These are phyloP conservation scores for Saururus chinensis DNA, from an alignment of 164 flowering plant genomes.

Conservation along the genomic window DNA sequence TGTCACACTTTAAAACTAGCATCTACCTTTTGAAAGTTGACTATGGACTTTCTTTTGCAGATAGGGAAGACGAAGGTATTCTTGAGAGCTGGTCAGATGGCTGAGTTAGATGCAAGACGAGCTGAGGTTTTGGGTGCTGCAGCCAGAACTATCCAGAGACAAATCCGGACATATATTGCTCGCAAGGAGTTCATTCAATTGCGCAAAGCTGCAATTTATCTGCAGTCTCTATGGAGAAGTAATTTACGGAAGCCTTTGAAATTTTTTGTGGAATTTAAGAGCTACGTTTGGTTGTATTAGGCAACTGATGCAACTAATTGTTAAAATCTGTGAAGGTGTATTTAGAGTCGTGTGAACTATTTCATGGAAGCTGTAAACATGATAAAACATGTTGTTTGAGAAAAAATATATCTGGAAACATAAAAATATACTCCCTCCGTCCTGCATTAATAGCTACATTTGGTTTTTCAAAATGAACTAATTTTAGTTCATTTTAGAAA, in stretches of 20 bases:
- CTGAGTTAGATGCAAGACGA: slow-evolving; percentile 93
- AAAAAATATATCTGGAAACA: too few species aligned
- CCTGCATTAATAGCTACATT: too few species aligned
- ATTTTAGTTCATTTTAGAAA: too few species aligned
- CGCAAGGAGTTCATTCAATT: slow-evolving; percentile 66
- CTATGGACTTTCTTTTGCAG: slow-evolving; percentile 19
- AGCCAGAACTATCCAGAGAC: slow-evolving; percentile 82
- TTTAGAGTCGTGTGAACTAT: too few species aligned
- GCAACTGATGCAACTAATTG: background rate
- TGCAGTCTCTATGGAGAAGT: slow-evolving; percentile 91
- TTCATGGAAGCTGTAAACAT: too few species aligned
- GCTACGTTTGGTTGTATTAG: background rate
- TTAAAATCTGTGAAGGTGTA: too few species aligned
- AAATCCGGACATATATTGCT: slow-evolving; percentile 79
- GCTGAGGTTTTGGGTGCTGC: slow-evolving; percentile 90
- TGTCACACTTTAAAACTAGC: background rate
- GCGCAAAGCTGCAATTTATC: slow-evolving; percentile 70
- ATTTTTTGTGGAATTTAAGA: background rate
- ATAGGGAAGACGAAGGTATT: slow-evolving; percentile 92
- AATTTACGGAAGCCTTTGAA: background rate
- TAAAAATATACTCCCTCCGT: too few species aligned
- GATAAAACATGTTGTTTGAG: too few species aligned
- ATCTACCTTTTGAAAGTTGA: background rate
- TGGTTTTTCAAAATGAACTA: too few species aligned
- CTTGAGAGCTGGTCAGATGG: slow-evolving; percentile 99